A percentile compares a stretch with the other conserved stretches of the same genome.
These are phyloP conservation scores for Venturia oleaginea DNA, from an alignment of 2,329 filamentous ascomycete genomes.

Conservation along the genomic window DNA sequence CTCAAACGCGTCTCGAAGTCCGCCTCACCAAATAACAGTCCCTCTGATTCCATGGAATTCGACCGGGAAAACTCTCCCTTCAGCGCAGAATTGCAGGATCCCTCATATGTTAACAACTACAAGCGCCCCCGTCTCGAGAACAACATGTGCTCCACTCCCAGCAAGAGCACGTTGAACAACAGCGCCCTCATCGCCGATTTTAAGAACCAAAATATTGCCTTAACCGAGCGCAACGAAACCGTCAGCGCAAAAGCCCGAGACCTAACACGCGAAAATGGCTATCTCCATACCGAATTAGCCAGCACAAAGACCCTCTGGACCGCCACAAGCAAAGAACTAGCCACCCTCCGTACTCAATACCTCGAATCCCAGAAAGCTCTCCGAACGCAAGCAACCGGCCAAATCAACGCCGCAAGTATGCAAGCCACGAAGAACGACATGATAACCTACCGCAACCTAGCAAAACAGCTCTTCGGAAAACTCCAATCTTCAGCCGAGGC, in stretches of 20 bases:
- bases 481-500: neutral
- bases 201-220: neutral
- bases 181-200: neutral
- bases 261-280: neutral
- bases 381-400: neutral
- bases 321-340: neutral
- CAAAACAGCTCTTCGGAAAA: conserved; percentile 1
- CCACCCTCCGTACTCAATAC: neutral
- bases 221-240: neutral
- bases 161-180: neutral
- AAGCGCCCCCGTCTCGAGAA: neutral
- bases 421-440: neutral
- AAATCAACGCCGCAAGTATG: neutral
- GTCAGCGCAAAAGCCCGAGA: neutral
- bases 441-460: neutral
- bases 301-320: conserved; percentile 5
- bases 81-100: neutral
- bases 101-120: neutral
- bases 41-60: neutral
- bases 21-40: neutral
- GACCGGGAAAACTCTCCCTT: neutral
- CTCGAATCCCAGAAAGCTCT: neutral
- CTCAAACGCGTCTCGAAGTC: neutral
- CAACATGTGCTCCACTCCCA: neutral
- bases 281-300: neutral